A percentile compares a stretch with the other conserved stretches of the same genome.
Conservation (phyloP, 176 grass and related monocot genomes). For the Calamus simplicifolius region DNA sequence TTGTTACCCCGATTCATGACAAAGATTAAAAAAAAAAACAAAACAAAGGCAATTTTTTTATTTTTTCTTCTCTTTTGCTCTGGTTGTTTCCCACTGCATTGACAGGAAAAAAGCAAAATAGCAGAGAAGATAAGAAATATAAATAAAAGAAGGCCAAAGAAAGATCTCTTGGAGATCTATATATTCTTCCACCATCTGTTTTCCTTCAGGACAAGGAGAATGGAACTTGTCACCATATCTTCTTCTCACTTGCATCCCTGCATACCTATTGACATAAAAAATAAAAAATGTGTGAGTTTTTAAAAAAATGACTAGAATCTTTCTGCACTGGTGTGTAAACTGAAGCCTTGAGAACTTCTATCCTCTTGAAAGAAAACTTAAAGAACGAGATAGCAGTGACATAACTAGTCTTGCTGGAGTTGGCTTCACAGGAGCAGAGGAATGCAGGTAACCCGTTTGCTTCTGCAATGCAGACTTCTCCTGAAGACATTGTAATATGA, state of each 20-base stretch:
- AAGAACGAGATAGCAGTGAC: neutral
- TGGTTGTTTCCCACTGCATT: slow-evolving; percentile 61
- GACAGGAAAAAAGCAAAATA: slow-evolving; percentile 49
- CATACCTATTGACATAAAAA: slow-evolving; percentile 21
- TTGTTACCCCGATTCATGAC: slow-evolving; percentile 38
- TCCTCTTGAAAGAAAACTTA: neutral
- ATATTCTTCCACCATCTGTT: slow-evolving; percentile 3
- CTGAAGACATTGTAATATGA: slow-evolving; percentile 15
- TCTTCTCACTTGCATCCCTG: slow-evolving; percentile 47
- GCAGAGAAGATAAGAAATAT: slow-evolving; percentile 16
- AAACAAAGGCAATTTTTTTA: slow-evolving; percentile 10
- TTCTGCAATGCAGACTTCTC: slow-evolving; percentile 16
- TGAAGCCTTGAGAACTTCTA: neutral
- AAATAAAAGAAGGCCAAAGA: slow-evolving; percentile 2
- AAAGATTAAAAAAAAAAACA: slow-evolving; percentile 8
- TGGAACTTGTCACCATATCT: slow-evolving; percentile 28
- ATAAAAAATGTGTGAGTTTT: neutral
- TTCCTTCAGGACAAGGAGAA: slow-evolving; percentile 5
- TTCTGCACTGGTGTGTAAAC: no score
- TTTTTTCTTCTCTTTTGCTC: slow-evolving; percentile 22
- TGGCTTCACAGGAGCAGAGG: slow-evolving; percentile 36
- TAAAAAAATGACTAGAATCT: neutral
- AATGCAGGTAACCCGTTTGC: slow-evolving; percentile 48
- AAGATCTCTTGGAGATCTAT: slow-evolving; percentile 41
- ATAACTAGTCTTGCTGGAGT: slow-evolving; percentile 51